Conservation (phyloP, 1,284 basidiomycete genomes). For the Ustilago cynodontis region DNA sequence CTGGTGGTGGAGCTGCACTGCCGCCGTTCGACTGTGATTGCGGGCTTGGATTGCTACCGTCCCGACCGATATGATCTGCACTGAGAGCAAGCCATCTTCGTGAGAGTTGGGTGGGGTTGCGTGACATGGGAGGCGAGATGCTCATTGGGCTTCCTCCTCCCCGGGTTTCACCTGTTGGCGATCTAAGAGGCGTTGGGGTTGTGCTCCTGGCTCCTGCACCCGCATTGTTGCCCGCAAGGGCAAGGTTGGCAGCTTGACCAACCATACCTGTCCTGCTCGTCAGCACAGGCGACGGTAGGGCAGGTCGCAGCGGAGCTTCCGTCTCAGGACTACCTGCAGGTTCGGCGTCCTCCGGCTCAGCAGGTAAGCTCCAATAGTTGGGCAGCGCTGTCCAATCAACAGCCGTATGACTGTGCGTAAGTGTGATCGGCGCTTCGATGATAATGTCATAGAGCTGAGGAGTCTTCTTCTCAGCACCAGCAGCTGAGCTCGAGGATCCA, state of each 20-base stretch:
- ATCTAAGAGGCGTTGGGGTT: conserved; percentile 13
- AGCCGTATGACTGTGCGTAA: conserved; percentile 62
- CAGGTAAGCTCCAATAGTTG: conserved; percentile 59
- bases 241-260: conserved; percentile 9
- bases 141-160: conserved; percentile 10
- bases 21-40: neutral
- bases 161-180: conserved; percentile 5
- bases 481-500: conserved; percentile 10
- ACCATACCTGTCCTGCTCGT: conserved; percentile 28
- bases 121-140: conserved; percentile 20
- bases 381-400: conserved; percentile 65
- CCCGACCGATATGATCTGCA: conserved; percentile 29
- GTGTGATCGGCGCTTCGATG: conserved; percentile 82
- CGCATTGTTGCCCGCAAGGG: neutral
- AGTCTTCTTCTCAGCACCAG: conserved; percentile 2
- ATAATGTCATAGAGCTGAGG: conserved; percentile 81
- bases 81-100: conserved; percentile 54
- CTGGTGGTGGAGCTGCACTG: conserved; percentile 39
- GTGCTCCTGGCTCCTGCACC: neutral
- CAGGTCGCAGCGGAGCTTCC: conserved; percentile 28
- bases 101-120: conserved; percentile 46
- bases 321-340: conserved; percentile 3
- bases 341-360: conserved; percentile 24
- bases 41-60: conserved; percentile 10
- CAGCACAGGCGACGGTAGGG: conserved; percentile 35